A percentile compares a stretch with the other conserved stretches of the same genome.
Conservation (phyloP, 2,329 filamentous ascomycete species). For the Talaromyces sp. region DNA sequence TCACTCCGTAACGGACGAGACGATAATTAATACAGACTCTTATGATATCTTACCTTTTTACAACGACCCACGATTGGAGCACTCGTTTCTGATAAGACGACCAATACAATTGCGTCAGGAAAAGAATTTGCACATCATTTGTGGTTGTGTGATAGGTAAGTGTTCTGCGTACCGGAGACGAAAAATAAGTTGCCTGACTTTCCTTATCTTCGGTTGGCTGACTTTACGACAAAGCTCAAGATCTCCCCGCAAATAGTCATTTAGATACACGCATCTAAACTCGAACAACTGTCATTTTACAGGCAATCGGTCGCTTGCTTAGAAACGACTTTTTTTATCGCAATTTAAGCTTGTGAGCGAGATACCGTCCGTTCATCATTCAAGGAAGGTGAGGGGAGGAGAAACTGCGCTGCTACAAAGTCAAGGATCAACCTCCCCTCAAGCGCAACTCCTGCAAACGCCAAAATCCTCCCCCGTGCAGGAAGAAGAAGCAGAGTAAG, state of each 20-base stretch:
- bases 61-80: not conserved
- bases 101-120: not conserved
- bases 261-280: not conserved
- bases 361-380: not conserved
- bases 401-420: not conserved
- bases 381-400: not conserved
- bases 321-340: not conserved
- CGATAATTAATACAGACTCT: not conserved
- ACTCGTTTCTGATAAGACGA: not conserved
- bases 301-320: too few relatives aligned
- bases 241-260: not conserved
- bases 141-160: not conserved
- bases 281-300: not conserved
- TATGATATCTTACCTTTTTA: not conserved
- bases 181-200: not conserved
- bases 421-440: not conserved
- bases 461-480: not conserved
- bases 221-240: not conserved
- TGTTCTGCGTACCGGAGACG: not conserved
- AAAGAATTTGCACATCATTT: not conserved
- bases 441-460: not conserved
- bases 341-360: too few relatives aligned
- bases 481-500: too few relatives aligned
- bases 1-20: constrained; percentile 4
- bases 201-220: not conserved